phyloP scores from a whole-genome alignment of 176 grass and related monocot species.

The Oryza glaberrima region DNA sequence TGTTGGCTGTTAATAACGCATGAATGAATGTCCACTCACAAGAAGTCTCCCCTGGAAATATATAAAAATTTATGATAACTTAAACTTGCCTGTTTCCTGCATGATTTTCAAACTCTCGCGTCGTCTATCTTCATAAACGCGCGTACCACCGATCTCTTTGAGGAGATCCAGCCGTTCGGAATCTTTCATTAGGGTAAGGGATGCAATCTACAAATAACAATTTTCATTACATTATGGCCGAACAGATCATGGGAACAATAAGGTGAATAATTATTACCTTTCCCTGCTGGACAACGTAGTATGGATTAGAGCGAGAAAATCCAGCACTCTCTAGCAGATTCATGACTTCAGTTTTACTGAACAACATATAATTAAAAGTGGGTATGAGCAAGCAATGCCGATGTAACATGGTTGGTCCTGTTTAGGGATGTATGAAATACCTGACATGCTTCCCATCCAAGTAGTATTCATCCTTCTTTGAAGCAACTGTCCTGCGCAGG shows the following conservation, averaged over 20 bases:
- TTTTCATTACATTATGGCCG: constrained; percentile 26
- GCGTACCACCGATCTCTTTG: constrained; percentile 98
- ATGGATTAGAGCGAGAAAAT: constrained; percentile 98
- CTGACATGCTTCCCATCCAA: constrained; percentile 93
- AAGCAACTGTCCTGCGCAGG: constrained; percentile 81
- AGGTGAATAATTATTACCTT: constrained; percentile 61
- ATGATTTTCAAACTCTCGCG: constrained; percentile 99
- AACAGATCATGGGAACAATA: constrained; percentile 22
- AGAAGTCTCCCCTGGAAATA: constrained; percentile 7
- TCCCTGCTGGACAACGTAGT: constrained; percentile 98
- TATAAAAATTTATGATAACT: constrained; percentile 7
- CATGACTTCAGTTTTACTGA: constrained; percentile 99
- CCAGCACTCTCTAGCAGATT: constrained; percentile 99
- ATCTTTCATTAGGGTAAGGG: constrained; percentile 99
- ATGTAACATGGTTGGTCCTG: constrained; percentile 6
- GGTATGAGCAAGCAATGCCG: constrained; percentile 22
- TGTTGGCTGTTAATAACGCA: constrained; percentile 66
- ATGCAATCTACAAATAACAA: constrained; percentile 76
- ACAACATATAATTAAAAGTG: constrained; percentile 32
- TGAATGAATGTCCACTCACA: constrained; percentile 1
- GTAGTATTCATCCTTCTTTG: constrained; percentile 99
- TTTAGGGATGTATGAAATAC: constrained; percentile 56
- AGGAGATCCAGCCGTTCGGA: constrained; percentile 95
- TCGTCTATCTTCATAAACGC: constrained; percentile 92
- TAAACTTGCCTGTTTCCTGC: constrained; percentile 85